phyloP scores from a whole-genome alignment of 2,329 filamentous ascomycete genomes.

The Hypoxylon rubiginosum region DNA sequence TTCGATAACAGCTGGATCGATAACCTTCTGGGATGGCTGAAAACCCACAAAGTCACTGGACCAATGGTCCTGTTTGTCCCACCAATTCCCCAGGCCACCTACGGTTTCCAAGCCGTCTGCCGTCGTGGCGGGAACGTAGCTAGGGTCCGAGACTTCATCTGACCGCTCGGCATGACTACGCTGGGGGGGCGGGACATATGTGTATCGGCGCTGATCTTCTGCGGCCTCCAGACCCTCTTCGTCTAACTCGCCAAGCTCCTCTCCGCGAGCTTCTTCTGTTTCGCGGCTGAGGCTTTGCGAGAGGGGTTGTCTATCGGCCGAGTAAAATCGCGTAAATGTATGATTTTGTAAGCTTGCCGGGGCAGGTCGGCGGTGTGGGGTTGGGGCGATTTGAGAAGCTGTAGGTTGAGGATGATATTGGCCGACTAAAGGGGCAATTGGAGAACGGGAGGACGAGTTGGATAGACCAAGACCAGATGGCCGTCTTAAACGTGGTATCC shows the following conservation, averaged over 20 bases:
- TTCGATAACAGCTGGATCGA: constrained; percentile 62
- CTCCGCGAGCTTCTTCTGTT: constrained; percentile 6
- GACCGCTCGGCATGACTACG: constrained; percentile 48
- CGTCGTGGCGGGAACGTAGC: constrained; percentile 63
- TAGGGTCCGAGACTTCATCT: constrained; percentile 51
- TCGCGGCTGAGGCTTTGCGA: constrained; percentile 3
- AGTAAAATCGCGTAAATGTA: constrained; percentile 45
- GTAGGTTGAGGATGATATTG: constrained; percentile 43
- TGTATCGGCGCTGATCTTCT: constrained; percentile 8
- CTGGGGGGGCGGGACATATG: constrained; percentile 41
- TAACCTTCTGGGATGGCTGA: constrained; percentile 55
- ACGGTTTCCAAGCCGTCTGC: constrained; percentile 63
- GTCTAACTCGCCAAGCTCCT: constrained; percentile 4
- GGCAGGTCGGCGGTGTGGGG: constrained; percentile 23
- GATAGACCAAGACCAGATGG: constrained; percentile 44
- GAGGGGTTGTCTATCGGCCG: constrained; percentile 31
- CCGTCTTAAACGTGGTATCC: constrained; percentile 49
- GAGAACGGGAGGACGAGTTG: constrained; percentile 24
- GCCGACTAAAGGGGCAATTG: constrained; percentile 40
- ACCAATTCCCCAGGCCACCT: constrained; percentile 64
- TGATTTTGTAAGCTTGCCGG: constrained; percentile 15
- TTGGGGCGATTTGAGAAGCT: constrained; percentile 17
- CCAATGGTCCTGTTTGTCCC: constrained; percentile 68
- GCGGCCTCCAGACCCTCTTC: constrained; percentile 14
- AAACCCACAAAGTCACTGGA: constrained; percentile 63